These are phyloP conservation scores for Aspergillus nidulans DNA, from an alignment of 495 filamentous ascomycete species.

Conservation along the genomic window DNA sequence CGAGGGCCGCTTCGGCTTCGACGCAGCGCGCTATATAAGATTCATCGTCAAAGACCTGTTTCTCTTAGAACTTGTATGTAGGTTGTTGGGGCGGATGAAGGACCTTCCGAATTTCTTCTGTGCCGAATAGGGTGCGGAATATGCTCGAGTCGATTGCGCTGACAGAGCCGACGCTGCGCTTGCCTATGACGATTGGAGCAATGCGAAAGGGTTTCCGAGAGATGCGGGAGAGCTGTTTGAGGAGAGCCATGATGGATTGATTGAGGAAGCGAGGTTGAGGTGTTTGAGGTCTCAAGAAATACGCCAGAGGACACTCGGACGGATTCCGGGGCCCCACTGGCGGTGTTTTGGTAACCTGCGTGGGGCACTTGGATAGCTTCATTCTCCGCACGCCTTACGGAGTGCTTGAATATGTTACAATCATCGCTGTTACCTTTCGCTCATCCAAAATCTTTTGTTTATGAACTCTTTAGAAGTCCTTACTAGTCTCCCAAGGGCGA, in stretches of 20 bases:
- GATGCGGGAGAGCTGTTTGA: constrained; percentile 12
- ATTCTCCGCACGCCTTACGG: not conserved
- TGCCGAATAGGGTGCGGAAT: constrained; percentile 47
- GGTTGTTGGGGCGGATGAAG: not conserved
- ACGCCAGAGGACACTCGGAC: not conserved
- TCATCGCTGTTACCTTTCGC: too few species aligned
- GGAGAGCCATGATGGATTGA: not conserved
- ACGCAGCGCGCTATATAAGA: constrained; percentile 46
- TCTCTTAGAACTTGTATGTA: constrained; percentile 1
- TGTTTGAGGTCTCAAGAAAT: not conserved
- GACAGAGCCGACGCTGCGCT: constrained; percentile 28
- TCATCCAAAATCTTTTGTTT: too few species aligned
- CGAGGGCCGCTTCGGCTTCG: constrained; percentile 48
- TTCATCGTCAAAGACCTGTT: constrained; percentile 41
- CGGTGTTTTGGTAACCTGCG: not conserved
- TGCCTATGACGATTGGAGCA: not conserved
- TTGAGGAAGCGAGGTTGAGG: not conserved
- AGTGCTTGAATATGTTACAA: too few species aligned
- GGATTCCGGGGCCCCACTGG: not conserved
- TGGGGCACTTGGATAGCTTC: not conserved
- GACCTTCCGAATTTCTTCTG: constrained; percentile 47
- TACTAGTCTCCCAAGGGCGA: not conserved
- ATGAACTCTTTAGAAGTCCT: too few species aligned
- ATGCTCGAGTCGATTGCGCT: constrained; percentile 48
- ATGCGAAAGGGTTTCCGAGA: not conserved